Percentiles rank a stretch among this genome's conserved stretches.
Evolutionary conservation across 345 rosid species (phyloP).

Genomic region (Populus euphratica): DNA sequence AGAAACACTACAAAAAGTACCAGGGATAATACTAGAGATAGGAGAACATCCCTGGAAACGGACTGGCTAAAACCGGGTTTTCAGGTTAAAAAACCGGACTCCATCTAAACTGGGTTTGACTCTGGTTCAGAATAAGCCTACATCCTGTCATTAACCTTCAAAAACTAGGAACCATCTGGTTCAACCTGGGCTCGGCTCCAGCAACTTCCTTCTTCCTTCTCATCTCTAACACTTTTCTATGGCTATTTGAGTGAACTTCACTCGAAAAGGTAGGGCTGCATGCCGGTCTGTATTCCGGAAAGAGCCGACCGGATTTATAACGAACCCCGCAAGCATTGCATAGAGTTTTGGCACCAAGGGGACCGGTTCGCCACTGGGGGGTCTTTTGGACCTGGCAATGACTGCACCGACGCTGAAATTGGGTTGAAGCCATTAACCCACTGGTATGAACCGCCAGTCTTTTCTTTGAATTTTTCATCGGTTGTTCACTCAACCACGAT

Average conservation of each 20-base stretch:
- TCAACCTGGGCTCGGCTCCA: constrained; percentile 22
- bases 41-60: not conserved
- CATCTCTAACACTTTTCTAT: constrained; percentile 52
- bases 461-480: constrained; percentile 34
- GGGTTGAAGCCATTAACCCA: constrained; percentile 9
- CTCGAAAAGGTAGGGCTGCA: constrained; percentile 54
- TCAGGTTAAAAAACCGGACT: not conserved
- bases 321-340: constrained; percentile 67
- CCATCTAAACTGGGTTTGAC: constrained; percentile 9
- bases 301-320: constrained; percentile 57
- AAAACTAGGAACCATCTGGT: constrained; percentile 31
- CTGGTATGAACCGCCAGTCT: constrained; percentile 22
- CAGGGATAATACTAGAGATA: not conserved
- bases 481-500: constrained; percentile 16
- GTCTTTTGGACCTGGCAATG: constrained; percentile 58
- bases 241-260: constrained; percentile 49
- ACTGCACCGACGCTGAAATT: constrained; percentile 43
- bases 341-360: constrained; percentile 50
- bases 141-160: constrained; percentile 16
- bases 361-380: constrained; percentile 67
- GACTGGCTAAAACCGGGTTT: constrained; percentile 4
- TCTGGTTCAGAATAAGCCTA: not conserved
- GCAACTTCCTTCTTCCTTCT: constrained; percentile 36
- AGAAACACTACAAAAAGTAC: not conserved
- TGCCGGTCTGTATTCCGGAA: constrained; percentile 60